phyloP scores from a whole-genome alignment of 2,329 filamentous ascomycete genomes.

The Pestalotiopsis sp. region DNA sequence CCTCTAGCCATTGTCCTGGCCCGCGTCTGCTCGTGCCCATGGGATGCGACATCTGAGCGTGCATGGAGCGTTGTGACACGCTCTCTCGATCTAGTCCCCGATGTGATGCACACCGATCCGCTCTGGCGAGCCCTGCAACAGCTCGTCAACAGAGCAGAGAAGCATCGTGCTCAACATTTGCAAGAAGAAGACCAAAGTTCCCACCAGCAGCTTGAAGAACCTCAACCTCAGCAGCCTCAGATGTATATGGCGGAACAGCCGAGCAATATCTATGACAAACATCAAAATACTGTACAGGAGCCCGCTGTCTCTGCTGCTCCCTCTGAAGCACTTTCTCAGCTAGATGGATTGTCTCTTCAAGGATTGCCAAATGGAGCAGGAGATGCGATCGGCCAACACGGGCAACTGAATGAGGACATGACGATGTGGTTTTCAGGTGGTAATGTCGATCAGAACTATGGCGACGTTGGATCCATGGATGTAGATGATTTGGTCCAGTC shows the following conservation, averaged over 20 bases:
- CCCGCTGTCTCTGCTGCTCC: background rate
- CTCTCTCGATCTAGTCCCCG: background rate
- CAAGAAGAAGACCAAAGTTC: background rate
- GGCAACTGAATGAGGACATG: background rate
- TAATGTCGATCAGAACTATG: background rate
- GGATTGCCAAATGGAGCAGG: background rate
- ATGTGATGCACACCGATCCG: background rate
- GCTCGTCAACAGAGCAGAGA: background rate
- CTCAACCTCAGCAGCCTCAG: background rate
- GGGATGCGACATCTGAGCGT: background rate
- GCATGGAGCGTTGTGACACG: background rate
- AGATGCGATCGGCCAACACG: background rate
- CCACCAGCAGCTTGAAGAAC: background rate
- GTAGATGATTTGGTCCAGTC: background rate
- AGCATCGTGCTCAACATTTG: background rate
- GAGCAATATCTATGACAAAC: background rate
- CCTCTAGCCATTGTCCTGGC: background rate
- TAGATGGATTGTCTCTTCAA: background rate
- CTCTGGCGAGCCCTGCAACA: background rate
- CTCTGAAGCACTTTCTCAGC: background rate
- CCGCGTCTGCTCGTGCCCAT: background rate
- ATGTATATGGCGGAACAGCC: background rate
- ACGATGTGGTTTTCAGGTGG: background rate
- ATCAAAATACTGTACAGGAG: background rate
- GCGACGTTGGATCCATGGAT: background rate